Evolutionary conservation across 352 stramenopile species (phyloP).

Genomic region (Phytophthora chlamydospora): DNA sequence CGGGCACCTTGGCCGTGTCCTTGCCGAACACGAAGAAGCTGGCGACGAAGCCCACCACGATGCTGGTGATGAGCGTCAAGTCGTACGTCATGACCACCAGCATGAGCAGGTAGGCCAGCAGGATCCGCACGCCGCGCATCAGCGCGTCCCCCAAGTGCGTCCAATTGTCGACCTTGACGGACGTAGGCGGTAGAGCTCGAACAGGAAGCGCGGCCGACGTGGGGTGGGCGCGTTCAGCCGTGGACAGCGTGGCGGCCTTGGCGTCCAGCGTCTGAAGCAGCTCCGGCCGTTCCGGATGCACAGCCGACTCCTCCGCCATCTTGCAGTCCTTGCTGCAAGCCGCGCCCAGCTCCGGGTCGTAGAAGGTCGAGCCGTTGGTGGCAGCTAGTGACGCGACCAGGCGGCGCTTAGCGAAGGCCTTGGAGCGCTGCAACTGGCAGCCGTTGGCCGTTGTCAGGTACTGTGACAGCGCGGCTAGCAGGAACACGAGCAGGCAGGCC

Average conservation of each 20-base stretch:
- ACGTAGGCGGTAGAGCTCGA: not conserved
- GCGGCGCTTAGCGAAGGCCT: slow-evolving; percentile 42
- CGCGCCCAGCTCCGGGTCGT: slow-evolving; percentile 38
- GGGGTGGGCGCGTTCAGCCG: slow-evolving; percentile 4
- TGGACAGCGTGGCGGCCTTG: slow-evolving; percentile 27
- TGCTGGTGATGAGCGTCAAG: slow-evolving; percentile 61
- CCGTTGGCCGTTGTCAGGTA: slow-evolving; percentile 54
- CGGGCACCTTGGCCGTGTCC: slow-evolving; percentile 71
- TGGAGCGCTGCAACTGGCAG: slow-evolving; percentile 53
- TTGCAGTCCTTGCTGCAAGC: slow-evolving; percentile 8
- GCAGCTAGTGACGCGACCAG: not conserved
- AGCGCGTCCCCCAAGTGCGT: slow-evolving; percentile 65
- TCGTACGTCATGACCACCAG: slow-evolving; percentile 85
- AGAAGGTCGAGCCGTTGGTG: slow-evolving; percentile 15
- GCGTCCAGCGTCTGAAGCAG: slow-evolving; percentile 13
- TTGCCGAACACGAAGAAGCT: slow-evolving; percentile 75
- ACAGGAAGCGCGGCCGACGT: slow-evolving; percentile 11
- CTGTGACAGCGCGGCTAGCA: slow-evolving; percentile 64
- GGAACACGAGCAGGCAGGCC: slow-evolving; percentile 54
- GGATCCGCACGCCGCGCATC: slow-evolving; percentile 65
- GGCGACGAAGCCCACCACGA: slow-evolving; percentile 67
- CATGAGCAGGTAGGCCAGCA: slow-evolving; percentile 84
- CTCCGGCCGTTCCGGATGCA: slow-evolving; percentile 27
- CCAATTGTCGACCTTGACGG: slow-evolving; percentile 56
- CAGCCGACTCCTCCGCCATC: slow-evolving; percentile 22